Percentiles rank a stretch among this genome's conserved stretches.
phyloP scores from a whole-genome alignment of 2,329 filamentous ascomycete genomes.

The Hymenoscyphus infarciens region DNA sequence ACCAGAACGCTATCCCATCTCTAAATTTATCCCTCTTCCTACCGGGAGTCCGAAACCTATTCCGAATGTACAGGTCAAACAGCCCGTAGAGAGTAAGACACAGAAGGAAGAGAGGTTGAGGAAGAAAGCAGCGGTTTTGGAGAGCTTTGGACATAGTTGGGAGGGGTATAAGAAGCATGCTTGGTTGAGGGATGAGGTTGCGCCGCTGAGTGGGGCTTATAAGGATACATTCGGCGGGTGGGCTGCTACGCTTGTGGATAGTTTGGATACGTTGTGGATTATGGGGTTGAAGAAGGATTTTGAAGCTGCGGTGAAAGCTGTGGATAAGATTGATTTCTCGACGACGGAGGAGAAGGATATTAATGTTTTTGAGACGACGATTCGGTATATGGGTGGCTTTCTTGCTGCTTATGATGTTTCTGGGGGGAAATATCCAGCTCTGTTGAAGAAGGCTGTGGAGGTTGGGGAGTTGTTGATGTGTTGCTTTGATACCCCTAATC shows the following conservation, averaged over 20 bases:
- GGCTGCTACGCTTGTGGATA: conserved; percentile 83
- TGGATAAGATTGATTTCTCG: conserved; percentile 78
- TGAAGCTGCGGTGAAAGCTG: conserved; percentile 66
- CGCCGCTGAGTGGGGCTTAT: conserved; percentile 62
- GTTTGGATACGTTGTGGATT: conserved; percentile 81
- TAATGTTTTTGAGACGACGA: conserved; percentile 79
- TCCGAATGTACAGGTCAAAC: conserved; percentile 27
- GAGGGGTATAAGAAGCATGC: conserved; percentile 74
- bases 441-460: conserved; percentile 67
- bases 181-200: conserved; percentile 83
- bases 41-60: conserved; percentile 28
- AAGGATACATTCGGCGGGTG: conserved; percentile 87
- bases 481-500: conserved; percentile 82
- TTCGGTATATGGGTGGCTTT: conserved; percentile 85
- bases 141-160: conserved; percentile 55
- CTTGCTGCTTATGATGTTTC: conserved; percentile 85
- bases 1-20: conserved; percentile 30
- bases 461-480: conserved; percentile 68
- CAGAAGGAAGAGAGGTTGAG: conserved; percentile 26
- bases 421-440: conserved; percentile 60
- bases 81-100: conserved; percentile 24
- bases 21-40: conserved; percentile 29
- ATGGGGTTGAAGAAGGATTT: conserved; percentile 79
- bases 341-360: conserved; percentile 43
- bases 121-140: conserved; percentile 28